phyloP scores from a whole-genome alignment of 345 rosid species.

The Crucihimalaya himalaica region DNA sequence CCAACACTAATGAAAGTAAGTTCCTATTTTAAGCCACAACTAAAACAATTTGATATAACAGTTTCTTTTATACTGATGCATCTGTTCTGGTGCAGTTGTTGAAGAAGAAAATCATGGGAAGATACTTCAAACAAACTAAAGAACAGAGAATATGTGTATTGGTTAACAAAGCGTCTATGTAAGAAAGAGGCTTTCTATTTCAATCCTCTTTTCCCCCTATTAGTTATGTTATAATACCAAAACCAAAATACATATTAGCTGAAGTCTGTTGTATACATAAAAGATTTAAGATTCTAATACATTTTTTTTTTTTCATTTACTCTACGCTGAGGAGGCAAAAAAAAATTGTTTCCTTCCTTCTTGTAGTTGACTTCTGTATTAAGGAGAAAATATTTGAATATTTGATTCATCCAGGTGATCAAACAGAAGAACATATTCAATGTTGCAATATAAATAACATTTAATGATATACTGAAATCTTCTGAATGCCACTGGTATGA shows the following conservation, averaged over 20 bases:
- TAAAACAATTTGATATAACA: neutral
- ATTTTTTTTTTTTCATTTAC: neutral
- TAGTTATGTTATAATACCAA: conserved; percentile 17
- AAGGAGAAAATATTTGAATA: neutral
- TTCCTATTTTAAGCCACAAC: conserved; percentile 1
- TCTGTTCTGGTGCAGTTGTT: conserved; percentile 40
- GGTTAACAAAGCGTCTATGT: neutral
- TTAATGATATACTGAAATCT: conserved; percentile 16
- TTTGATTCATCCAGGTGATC: conserved; percentile 21
- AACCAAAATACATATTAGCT: neutral
- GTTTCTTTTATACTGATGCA: neutral
- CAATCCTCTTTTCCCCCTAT: neutral
- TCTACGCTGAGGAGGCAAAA: neutral
- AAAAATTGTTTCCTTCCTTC: conserved; percentile 7
- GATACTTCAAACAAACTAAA: conserved; percentile 67
- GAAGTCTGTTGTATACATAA: conserved; percentile 22
- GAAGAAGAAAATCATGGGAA: conserved; percentile 63
- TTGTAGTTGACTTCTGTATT: conserved; percentile 36
- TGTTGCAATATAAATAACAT: conserved; percentile 7
- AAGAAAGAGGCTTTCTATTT: conserved; percentile 1
- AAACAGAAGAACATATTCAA: conserved; percentile 22
- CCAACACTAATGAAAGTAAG: conserved; percentile 52
- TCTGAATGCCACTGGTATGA: conserved; percentile 22
- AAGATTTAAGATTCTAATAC: conserved; percentile 5
- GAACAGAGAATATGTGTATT: conserved; percentile 14